Evolutionary conservation across 2,329 filamentous ascomycete genomes (phyloP).

Genomic region (Penicillium sp.): DNA sequence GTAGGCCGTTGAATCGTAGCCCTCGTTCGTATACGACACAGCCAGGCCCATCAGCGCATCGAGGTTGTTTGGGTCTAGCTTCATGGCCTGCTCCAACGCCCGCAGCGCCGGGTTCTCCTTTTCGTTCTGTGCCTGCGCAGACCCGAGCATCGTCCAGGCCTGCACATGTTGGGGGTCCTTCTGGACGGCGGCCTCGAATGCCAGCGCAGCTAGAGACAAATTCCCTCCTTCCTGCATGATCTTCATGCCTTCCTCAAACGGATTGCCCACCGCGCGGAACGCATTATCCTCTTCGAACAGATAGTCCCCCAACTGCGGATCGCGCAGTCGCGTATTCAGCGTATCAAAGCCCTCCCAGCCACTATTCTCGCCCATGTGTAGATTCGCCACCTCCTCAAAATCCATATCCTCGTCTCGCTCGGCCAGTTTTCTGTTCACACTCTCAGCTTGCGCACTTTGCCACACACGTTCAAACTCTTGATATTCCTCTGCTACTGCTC

Average conservation of each 20-base stretch:
- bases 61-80: constrained; percentile 80
- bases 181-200: constrained; percentile 93
- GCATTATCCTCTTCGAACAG: constrained; percentile 93
- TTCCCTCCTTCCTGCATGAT: constrained; percentile 95
- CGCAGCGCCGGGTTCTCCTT: constrained; percentile 96
- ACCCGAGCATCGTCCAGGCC: constrained; percentile 89
- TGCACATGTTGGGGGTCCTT: constrained; percentile 83
- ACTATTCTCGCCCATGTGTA: constrained; percentile 67
- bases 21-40: constrained; percentile 97
- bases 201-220: constrained; percentile 84
- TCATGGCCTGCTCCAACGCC: constrained; percentile 84
- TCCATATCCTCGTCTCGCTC: constrained; percentile 58
- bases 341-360: constrained; percentile 76
- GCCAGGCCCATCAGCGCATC: constrained; percentile 91
- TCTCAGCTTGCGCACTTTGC: constrained; percentile 44
- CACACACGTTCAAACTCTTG: constrained; percentile 83
- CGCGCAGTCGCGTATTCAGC: constrained; percentile 64
- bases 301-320: constrained; percentile 82
- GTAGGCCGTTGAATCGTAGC: constrained; percentile 95
- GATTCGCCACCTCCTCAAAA: constrained; percentile 42
- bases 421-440: constrained; percentile 54
- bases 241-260: constrained; percentile 87
- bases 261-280: constrained; percentile 74
- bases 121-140: constrained; percentile 94
- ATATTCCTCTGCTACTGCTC: constrained; percentile 52